Percentiles rank a stretch among this genome's conserved stretches.
These are phyloP conservation scores for Castanea crenata DNA, from an alignment of 306 rosid genomes.

Conservation along the genomic window DNA sequence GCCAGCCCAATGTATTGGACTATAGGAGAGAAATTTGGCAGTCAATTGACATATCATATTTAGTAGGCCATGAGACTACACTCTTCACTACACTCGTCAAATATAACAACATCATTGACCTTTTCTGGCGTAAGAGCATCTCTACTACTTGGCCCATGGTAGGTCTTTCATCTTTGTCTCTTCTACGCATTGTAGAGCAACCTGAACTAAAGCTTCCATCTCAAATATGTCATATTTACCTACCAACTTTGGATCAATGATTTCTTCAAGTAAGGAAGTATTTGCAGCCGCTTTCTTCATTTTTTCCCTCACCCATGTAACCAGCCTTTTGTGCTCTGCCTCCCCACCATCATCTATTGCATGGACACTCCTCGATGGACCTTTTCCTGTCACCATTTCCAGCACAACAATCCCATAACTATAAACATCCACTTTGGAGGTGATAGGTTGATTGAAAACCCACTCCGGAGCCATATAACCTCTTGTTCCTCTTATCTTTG, in stretches of 20 bases:
- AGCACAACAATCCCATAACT: conserved; percentile 43
- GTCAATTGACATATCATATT: too few relatives aligned
- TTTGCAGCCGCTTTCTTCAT: neutral
- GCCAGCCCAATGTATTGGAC: too few relatives aligned
- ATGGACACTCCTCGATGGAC: conserved; percentile 3
- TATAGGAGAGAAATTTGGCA: too few relatives aligned
- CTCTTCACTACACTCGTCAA: too few relatives aligned
- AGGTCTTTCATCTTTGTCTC: conserved; percentile 45
- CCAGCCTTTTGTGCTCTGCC: conserved; percentile 23
- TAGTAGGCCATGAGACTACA: too few relatives aligned
- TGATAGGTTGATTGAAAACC: conserved; percentile 36
- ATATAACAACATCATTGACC: neutral
- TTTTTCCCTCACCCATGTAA: conserved; percentile 43
- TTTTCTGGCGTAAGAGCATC: conserved; percentile 23
- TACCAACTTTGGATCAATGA: conserved; percentile 32
- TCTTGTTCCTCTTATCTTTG: conserved; percentile 55
- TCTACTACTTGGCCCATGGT: conserved; percentile 52
- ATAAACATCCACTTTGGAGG: conserved; percentile 51
- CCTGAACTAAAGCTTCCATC: conserved; percentile 30
- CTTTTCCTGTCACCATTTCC: conserved; percentile 33
- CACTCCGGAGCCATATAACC: conserved; percentile 61
- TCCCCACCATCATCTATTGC: conserved; percentile 1
- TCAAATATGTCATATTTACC: conserved; percentile 9
- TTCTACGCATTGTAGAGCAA: conserved; percentile 48
- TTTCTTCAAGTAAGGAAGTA: conserved; percentile 19